Evolutionary conservation across 2,329 filamentous ascomycete species (phyloP), one percentile per base, ranked within the genome.

Genomic region (Aspergillus ustus): DNA sequence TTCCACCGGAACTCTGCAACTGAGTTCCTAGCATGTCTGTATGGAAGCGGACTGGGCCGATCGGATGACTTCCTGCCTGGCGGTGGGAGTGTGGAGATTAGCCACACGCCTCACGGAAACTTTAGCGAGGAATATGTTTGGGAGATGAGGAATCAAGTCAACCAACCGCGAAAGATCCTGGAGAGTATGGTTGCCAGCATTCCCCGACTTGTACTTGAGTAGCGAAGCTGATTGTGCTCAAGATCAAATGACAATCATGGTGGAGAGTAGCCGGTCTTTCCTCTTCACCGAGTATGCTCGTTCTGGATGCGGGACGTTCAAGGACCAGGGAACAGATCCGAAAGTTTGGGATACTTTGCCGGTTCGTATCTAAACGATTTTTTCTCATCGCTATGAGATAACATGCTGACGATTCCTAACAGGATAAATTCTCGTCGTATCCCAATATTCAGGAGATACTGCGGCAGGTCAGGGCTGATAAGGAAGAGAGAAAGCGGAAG

Each of bases 1-100:
- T 91, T 89, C 78, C 89, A 91, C 76, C 83, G 87, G 69, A 89
- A 89, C 79, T 87, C 85, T 15, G 88, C 88, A 80, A 84, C 82
- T 61, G 87, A 89, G 73, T 88, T 88, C 77, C 64, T 69, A 61
- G 70, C 66, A 15, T 67, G 66, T 46, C 31, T 73, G n/a, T 73
- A 72, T 48, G 71, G 71, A 7, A 71, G 63, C 52, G 70, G 71
- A 28, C 49, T 72, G 6, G 71, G 71, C 17, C 65, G 69, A 1
- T 72, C 71, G 0, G 69, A 69, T n/a, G 68, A 72, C 8, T 72
- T 73, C 44, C 19, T 68, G 19, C 71, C 70, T 3, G 71, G 71
- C 4, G 71, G 71, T 3, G 68, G 70, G 19, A 72, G 66, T 45
- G 66, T 71, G 1, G 71, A 73, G 50, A 64, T 68, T 20, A 67